Evolutionary conservation across 805 yeast species (phyloP).

Genomic region (Starmera quercuum): DNA sequence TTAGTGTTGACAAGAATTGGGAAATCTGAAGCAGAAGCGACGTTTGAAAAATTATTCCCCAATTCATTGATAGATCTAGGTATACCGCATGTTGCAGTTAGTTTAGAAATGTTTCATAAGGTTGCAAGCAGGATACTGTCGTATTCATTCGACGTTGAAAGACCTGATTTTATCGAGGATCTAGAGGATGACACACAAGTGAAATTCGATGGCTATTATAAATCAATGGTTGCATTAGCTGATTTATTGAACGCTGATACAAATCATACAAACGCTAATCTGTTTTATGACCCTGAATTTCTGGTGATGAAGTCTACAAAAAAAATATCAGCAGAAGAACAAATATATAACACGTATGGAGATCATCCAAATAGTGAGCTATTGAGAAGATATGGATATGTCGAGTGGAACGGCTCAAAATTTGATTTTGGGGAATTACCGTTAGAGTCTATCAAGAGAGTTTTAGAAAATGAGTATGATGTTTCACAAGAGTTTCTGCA

Average conservation of each 20-base stretch:
- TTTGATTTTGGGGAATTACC: slow-evolving; percentile 78
- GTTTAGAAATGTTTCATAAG: slow-evolving; percentile 54
- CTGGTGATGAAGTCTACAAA: slow-evolving; percentile 69
- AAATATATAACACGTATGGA: slow-evolving; percentile 83
- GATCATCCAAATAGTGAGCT: slow-evolving; percentile 89
- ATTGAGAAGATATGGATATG: slow-evolving; percentile 85
- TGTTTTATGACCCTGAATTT: slow-evolving; percentile 39
- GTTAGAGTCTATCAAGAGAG: slow-evolving; percentile 30
- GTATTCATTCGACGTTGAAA: slow-evolving; percentile 81
- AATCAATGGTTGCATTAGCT: slow-evolving; percentile 91
- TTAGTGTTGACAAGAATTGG: slow-evolving; percentile 67
- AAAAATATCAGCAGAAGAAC: slow-evolving; percentile 56
- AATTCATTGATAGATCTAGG: slow-evolving; percentile 30
- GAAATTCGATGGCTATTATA: slow-evolving; percentile 36
- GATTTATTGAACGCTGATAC: slow-evolving; percentile 89
- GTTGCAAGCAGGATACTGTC: slow-evolving; percentile 82
- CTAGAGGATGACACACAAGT: slow-evolving; percentile 31
- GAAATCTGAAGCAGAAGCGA: slow-evolving; percentile 50
- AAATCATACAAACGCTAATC: slow-evolving; percentile 62
- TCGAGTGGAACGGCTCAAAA: slow-evolving; percentile 63
- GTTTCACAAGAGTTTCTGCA: slow-evolving; percentile 24
- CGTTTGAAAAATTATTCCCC: slow-evolving; percentile 42
- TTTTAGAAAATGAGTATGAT: slow-evolving; percentile 22
- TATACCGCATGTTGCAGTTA: slow-evolving; percentile 27
- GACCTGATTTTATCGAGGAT: slow-evolving; percentile 23